Conservation (phyloP, 345 rosid genomes). For the Ceriops tagal region DNA sequence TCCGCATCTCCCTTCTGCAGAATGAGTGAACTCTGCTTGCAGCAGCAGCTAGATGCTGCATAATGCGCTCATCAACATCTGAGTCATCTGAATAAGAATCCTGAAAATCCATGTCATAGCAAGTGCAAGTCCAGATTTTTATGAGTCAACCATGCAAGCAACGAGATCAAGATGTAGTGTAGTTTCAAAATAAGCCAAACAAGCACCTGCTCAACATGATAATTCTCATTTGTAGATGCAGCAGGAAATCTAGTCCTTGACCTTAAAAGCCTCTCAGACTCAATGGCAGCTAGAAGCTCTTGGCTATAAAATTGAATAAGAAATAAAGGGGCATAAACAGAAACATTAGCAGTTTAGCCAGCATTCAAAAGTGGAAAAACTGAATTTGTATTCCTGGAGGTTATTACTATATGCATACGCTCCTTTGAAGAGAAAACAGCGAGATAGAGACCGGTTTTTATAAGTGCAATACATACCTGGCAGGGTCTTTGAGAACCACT, state of each 20-base stretch:
- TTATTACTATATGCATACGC: background rate
- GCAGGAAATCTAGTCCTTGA: constrained; percentile 36
- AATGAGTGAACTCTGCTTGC: constrained; percentile 46
- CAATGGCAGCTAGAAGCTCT: constrained; percentile 75
- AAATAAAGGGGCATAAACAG: background rate
- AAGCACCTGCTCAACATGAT: constrained; percentile 52
- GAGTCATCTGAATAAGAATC: constrained; percentile 52
- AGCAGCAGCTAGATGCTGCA: constrained; percentile 62
- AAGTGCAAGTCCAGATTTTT: background rate
- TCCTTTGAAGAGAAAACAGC: background rate
- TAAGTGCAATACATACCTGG: constrained; percentile 39
- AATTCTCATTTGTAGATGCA: constrained; percentile 36
- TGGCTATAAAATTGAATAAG: constrained; percentile 45
- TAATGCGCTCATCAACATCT: constrained; percentile 56
- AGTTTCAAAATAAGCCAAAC: constrained; percentile 11
- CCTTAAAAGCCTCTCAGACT: constrained; percentile 53
- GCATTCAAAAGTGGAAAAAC: constrained; percentile 10
- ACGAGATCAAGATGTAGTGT: background rate
- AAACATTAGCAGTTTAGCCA: constrained; percentile 14
- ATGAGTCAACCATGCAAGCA: background rate
- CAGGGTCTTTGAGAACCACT: constrained; percentile 62
- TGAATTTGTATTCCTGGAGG: background rate
- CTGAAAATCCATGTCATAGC: constrained; percentile 26
- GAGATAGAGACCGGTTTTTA: background rate
- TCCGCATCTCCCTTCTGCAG: constrained; percentile 53